Evolutionary conservation across 306 rosid species (phyloP), one percentile per base, ranked within the genome.

Genomic region (Citrullus mucosospermus): DNA sequence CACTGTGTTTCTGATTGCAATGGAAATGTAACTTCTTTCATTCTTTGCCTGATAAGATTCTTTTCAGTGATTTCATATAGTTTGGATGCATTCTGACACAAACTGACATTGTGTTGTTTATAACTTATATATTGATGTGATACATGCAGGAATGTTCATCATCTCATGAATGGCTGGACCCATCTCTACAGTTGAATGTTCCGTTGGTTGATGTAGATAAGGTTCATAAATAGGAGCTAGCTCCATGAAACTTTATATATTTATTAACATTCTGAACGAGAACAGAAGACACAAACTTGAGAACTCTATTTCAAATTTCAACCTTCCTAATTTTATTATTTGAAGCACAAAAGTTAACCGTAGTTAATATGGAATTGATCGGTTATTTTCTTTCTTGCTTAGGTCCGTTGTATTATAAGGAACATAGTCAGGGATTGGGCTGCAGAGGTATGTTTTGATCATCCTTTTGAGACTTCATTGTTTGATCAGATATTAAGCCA

Each of bases 401-500:
- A 95, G 99, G 97, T 95, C 56, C 93, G 97, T 54, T 95, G 99
- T 74, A 83, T 92, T 55, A 84, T 91, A 86, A 88, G 97, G 89
- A 95, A 88, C 79, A 83, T 95, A 84, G 97, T 91, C 61, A 91
- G 99, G 89, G 99, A 95, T 71, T 95, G 99, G 99, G 96, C 97
- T 14, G 85, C 82, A 61, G 97, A 95, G 93, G 99, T 95, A 92
- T 58, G 9, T 61, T 20, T 48, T 78, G 54, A 66, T 30, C 13
- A 10, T 16, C 53, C 51, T 30, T 62, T 76, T 13, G 38, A 56
- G 66, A 76, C 44, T 56, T 76, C 34, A 34, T n/a, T 17, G 50
- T 36, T 12, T 38, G 36, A 76, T 36, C 20, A 13, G 55, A 76
- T 76, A 54, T 3, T 76, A 44, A 55, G 10, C 53, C 62, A 43